A percentile compares a stretch with the other conserved stretches of the same genome.
phyloP scores from a whole-genome alignment of 2,329 filamentous ascomycete genomes.

The Talaromyces amestolkiae region DNA sequence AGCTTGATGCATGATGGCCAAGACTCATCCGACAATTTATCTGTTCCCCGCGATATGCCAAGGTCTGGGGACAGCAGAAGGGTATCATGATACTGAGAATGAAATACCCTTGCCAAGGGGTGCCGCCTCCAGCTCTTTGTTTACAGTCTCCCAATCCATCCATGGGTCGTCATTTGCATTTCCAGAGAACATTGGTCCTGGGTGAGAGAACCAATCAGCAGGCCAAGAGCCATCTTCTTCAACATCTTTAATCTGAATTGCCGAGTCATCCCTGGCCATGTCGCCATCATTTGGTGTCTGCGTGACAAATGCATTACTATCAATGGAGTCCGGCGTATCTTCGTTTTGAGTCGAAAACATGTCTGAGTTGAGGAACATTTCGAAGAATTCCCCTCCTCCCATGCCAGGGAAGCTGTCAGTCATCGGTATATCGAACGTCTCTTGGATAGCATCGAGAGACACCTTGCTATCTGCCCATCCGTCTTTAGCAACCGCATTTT shows the following conservation, averaged over 20 bases:
- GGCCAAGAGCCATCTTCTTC: slow-evolving; percentile 33
- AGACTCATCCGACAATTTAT: not conserved
- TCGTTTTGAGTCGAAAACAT: slow-evolving; percentile 35
- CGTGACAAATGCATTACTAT: slow-evolving; percentile 32
- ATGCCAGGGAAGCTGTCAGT: slow-evolving; percentile 30
- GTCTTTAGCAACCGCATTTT: slow-evolving; percentile 27
- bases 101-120: slow-evolving; percentile 6
- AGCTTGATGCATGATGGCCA: slow-evolving; percentile 4
- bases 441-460: slow-evolving; percentile 38
- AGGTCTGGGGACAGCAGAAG: not conserved
- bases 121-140: slow-evolving; percentile 20
- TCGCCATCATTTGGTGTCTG: slow-evolving; percentile 40
- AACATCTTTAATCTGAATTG: slow-evolving; percentile 28
- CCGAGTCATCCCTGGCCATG: slow-evolving; percentile 32
- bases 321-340: slow-evolving; percentile 40
- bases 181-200: slow-evolving; percentile 27
- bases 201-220: slow-evolving; percentile 34
- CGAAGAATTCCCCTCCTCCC: slow-evolving; percentile 33
- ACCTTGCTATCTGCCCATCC: slow-evolving; percentile 39
- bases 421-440: slow-evolving; percentile 36
- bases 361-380: slow-evolving; percentile 39
- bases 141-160: slow-evolving; percentile 38
- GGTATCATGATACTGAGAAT: slow-evolving; percentile 15
- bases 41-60: not conserved
- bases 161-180: slow-evolving; percentile 29